Evolutionary conservation across 202 grass and related monocot genomes (phyloP), one percentile per base, ranked within the genome.

Genomic region (Zizania palustris): DNA sequence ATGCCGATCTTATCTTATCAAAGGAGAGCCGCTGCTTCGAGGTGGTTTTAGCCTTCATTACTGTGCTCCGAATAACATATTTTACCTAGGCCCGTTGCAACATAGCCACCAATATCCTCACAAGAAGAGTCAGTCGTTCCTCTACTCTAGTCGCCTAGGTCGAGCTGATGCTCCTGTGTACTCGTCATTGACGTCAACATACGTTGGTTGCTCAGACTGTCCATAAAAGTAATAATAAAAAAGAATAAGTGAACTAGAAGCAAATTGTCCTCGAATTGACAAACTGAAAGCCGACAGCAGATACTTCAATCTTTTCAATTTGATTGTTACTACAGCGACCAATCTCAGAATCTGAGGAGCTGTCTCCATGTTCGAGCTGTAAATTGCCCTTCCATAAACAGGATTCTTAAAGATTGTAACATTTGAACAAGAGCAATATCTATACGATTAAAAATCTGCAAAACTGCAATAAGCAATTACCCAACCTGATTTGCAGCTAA

Each of bases 401-500:
- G 43, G 45, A 18, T 68, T n/a, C 20, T 46, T 14, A 22, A 22
- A 58, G 14, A 74, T 44, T 65, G 14, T 37, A 55, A 36, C 6
- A 34, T 10, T 36, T 36, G 9, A 34, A 3, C 35, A 19, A 42
- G 5, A 44, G 7, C 42, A 34, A 7, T 18, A 3, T 3, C 8
- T 45, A 45, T 54, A 53, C 4, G 45, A 5, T 49, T 6, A 49
- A 49, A 49, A 49, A 49, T 4, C 72, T 53, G 54, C 35, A 85
- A 75, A 55, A 45, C 15, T 28, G 40, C 15, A 64, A 56, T 41
- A 70, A 45, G 45, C 73, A 77, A 65, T 37, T 60, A 50, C 60
- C 54, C 34, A 71, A 22, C 19, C 54, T 69, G 16, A 43, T 16
- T 34, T 38, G 16, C 35, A 45, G 40, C 22, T 2, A 60, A 51